Evolutionary conservation across 352 stramenopile genomes (phyloP), one percentile per base, ranked within the genome.

Genomic region (Globisporangium barbulae): DNA sequence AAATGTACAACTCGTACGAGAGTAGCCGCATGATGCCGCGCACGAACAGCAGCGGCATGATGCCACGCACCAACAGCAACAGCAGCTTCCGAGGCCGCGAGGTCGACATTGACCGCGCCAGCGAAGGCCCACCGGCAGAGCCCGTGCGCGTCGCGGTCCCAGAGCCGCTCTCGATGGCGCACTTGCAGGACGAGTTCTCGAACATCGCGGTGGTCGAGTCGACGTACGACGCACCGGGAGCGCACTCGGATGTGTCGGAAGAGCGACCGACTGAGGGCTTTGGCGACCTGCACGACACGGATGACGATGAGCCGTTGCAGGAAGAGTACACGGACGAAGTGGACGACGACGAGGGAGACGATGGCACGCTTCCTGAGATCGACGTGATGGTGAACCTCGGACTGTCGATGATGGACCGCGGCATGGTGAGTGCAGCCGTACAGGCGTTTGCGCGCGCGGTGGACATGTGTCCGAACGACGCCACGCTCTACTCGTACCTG

Each of bases 391-490:
- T 94, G 64, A 93, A 81, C 48, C 71, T 95, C 19, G 87, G 87
- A 1, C 67, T 90, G 30, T 80, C 86, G 35, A 90, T 95, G 83
- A 83, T 94, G 67, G 82, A 92, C 66, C 91, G 93, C 54, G 87
- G 87, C 21, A 89, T 81, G 55, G 71, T 74, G 41, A 92, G 78
- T 52, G 87, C 80, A 1, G 87, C 87, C 9, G 85, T 92, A 35
- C 83, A 92, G 63, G 87, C 87, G 25, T 95, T 95, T 62, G 77
- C 84, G 41, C 87, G 85, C n/a, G 87, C 87, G 0, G 81, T 91
- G 9, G 87, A 95, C 70, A 90, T 95, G 57, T 82, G 85, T 53
- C 85, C 85, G 12, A 77, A 88, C 21, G 79, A 89, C 45, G 78
- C 78, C 9, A 74, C 82, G n/a, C 72, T 95, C 50, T 79, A 93